Base-by-base conservation (phyloP, 345 rosid genomes). In the Melaleuca alternifolia region DNA sequence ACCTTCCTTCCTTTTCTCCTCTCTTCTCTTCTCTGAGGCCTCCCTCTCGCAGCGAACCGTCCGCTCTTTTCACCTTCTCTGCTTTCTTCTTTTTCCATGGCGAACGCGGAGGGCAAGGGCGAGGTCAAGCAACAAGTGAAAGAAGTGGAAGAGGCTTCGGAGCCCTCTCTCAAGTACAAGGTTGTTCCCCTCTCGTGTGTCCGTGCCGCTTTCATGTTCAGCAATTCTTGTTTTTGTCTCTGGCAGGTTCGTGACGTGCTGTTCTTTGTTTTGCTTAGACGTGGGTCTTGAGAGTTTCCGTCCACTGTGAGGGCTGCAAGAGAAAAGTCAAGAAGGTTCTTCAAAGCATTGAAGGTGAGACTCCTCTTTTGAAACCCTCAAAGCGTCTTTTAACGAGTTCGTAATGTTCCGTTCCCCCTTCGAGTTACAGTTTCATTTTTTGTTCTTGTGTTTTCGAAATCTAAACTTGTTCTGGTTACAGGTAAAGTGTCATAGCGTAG, bases 221-320 rank as follows among this genome's bases (percentile, higher is more conserved):
- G n/a, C 82, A 51, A 33, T 20, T 23, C 59, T 1, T 21, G n/a
- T 48, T 77, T 87, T 53, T 52, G 41, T 84, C 54, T 50, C 54
- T 54, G 26, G 48, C 48, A 21, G 20, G 81, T 75, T 24, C 83
- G 26, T 1, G 48, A 83, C 48, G 54, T 48, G 50, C 71, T 79
- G 83, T 51, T 24, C 57, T 86, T 15, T 83, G 50, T 56, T 56
- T 11, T 28, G 41, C 46, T 50, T 89, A 94, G 99, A 93, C 92
- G 71, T 92, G 91, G 92, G 89, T 88, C 54, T 87, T 96, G 89
- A 94, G 86, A 88, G 99, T 95, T 65, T 93, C 95, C 65, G 92
- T 95, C 89, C 98, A 96, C 93, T 96, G 99, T 62, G 94, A 95
- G 90, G 97, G 97, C 87, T 96, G 99, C 93, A 94, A 92, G 92